Evolutionary conservation across 139 green algal species (phyloP).

Genomic region (Chlorella sp.): DNA sequence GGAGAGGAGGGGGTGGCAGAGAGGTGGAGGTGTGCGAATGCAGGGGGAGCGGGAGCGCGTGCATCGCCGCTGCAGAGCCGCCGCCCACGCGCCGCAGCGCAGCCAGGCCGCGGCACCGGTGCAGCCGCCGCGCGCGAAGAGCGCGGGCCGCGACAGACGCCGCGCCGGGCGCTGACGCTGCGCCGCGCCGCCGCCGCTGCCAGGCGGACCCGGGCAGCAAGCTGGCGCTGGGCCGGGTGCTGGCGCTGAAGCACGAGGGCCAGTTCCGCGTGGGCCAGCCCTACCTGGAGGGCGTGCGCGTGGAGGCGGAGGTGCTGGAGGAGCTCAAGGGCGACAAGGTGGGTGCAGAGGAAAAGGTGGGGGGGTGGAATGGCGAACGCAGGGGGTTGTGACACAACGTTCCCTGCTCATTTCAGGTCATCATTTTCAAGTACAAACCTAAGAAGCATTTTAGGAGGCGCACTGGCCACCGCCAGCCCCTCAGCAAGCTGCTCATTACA

Average conservation of each 20-base stretch:
- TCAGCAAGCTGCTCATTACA: conserved; percentile 93
- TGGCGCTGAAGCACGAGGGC: conserved; percentile 82
- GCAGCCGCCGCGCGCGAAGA: no score
- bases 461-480: conserved; percentile 79
- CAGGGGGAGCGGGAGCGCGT: no score
- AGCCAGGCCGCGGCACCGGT: no score
- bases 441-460: conserved; percentile 93
- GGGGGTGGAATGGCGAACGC: no score
- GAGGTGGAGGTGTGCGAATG: no score
- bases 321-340: conserved; percentile 88
- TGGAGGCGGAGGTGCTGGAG: conserved; percentile 91
- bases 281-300: conserved; percentile 81
- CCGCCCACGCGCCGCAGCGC: no score
- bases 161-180: no score
- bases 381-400: background rate
- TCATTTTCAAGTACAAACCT: conserved; percentile 91
- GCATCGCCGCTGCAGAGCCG: no score
- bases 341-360: background rate
- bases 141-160: no score
- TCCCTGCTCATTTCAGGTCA: conserved; percentile 37
- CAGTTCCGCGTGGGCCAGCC: conserved; percentile 82
- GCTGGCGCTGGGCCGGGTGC: conserved; percentile 87
- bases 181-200: no score
- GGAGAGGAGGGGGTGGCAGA: no score
- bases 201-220: conserved; percentile 76